phyloP scores from a whole-genome alignment of 345 rosid genomes.

The Camelina laxa region DNA sequence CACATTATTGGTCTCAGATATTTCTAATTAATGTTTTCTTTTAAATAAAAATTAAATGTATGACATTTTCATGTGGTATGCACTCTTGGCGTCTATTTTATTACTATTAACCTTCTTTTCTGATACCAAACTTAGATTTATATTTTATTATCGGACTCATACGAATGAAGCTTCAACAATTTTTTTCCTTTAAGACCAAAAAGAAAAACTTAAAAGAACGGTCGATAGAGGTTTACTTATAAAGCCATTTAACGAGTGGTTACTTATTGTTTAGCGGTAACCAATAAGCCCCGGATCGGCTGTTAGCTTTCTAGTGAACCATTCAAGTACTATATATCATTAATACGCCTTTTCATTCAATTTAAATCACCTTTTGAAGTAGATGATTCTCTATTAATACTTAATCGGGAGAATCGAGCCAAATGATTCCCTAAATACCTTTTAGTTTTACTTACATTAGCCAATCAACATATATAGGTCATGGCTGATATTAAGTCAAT shows the following conservation, averaged over 20 bases:
- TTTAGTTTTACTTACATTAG: not conserved
- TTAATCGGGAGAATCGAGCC: conserved; percentile 10
- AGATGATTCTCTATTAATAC: conserved; percentile 30
- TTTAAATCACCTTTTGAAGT: conserved; percentile 15
- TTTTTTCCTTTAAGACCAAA: not conserved
- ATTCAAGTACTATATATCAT: conserved; percentile 12
- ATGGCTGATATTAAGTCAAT: not conserved
- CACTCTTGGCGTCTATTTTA: conserved; percentile 34
- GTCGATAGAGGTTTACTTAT: conserved; percentile 29
- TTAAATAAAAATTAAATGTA: conserved; percentile 3
- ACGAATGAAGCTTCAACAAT: conserved; percentile 22
- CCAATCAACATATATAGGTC: not conserved
- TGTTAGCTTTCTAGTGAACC: conserved; percentile 21
- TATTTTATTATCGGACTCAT: conserved; percentile 15
- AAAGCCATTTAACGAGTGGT: conserved; percentile 35
- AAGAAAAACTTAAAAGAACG: conserved; percentile 35
- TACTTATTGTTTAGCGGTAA: conserved; percentile 23
- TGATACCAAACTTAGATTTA: conserved; percentile 26
- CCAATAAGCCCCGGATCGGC: conserved; percentile 26
- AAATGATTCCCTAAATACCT: conserved; percentile 16
- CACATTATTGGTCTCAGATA: conserved; percentile 42
- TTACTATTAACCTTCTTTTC: conserved; percentile 33
- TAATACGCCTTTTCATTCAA: conserved; percentile 10
- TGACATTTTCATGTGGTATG: conserved; percentile 36
- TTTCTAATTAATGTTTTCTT: conserved; percentile 30